Evolutionary conservation across 345 rosid genomes (phyloP).

Genomic region (Citrus maxima): DNA sequence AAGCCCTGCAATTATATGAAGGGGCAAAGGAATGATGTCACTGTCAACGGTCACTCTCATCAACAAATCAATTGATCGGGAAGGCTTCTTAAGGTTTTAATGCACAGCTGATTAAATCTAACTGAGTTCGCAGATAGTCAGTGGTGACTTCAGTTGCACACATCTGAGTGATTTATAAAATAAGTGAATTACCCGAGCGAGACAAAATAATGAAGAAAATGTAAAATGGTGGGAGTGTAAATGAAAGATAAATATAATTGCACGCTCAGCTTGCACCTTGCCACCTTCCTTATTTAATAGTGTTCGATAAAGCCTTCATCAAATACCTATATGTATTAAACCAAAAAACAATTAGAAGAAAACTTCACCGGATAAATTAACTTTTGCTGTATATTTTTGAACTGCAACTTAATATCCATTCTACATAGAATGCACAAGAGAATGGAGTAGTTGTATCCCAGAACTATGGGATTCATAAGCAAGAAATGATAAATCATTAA

Average conservation of each 20-base stretch:
- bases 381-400: not conserved
- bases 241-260: not conserved
- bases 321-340: not conserved
- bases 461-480: not conserved
- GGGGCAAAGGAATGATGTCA: not conserved
- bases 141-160: conserved; percentile 12
- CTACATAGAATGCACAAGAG: not conserved
- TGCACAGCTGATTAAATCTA: conserved; percentile 11
- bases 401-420: not conserved
- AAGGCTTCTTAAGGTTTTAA: not conserved
- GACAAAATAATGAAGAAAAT: not conserved
- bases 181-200: not conserved
- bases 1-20: not conserved
- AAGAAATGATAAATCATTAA: not conserved
- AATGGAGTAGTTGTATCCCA: not conserved
- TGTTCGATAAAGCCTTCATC: not conserved
- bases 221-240: conserved; percentile 4
- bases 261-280: conserved; percentile 1
- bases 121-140: not conserved
- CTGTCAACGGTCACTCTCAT: not conserved
- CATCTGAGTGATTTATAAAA: not conserved
- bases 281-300: not conserved
- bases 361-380: not conserved
- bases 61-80: not conserved
- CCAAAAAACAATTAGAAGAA: not conserved